phyloP scores from a whole-genome alignment of 306 rosid genomes.

The Sesbania bispinosa region DNA sequence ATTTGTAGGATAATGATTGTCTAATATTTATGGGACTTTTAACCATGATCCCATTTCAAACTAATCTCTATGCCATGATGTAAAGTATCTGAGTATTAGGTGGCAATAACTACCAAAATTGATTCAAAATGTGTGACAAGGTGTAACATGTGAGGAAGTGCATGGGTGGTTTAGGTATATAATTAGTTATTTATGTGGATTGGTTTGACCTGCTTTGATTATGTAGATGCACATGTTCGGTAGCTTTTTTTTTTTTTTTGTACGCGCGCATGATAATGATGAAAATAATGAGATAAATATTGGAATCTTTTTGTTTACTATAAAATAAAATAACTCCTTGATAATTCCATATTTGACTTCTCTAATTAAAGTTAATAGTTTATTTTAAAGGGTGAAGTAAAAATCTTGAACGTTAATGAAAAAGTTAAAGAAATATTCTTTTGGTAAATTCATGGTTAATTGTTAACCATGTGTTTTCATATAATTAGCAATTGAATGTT shows the following conservation, averaged over 20 bases:
- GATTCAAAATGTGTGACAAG: conserved; percentile 7
- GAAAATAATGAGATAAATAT: neutral
- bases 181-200: neutral
- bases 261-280: neutral
- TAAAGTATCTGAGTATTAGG: conserved; percentile 11
- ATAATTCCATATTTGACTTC: neutral
- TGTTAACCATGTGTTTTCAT: too few species aligned
- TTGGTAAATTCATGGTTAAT: too few species aligned
- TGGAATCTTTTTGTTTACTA: neutral
- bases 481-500: too few species aligned
- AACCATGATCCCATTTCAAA: too few species aligned
- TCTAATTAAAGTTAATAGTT: neutral
- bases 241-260: too few species aligned
- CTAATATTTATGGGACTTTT: too few species aligned
- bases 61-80: too few species aligned
- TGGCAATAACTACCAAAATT: neutral
- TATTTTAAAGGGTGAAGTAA: neutral
- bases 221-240: neutral
- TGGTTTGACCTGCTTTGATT: neutral
- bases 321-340: neutral
- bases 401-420: neutral
- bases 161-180: conserved; percentile 9
- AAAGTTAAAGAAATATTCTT: neutral
- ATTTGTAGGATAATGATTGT: too few species aligned
- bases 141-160: neutral